Evolutionary conservation across 2,329 filamentous ascomycete genomes (phyloP).

Genomic region (Escovopsis sp.): DNA sequence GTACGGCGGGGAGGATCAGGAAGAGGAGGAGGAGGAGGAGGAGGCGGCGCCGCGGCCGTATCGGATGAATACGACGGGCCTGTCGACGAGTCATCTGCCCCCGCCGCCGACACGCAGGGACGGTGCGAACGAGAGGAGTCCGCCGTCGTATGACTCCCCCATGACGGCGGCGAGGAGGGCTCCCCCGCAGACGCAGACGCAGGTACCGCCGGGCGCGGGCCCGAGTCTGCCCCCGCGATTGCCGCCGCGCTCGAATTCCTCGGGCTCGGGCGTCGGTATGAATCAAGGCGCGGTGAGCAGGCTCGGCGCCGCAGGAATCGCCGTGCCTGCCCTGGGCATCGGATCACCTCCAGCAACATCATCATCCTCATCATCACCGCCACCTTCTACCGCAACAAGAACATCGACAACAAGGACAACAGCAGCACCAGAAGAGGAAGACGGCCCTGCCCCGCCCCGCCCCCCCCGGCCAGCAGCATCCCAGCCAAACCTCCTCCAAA

Average conservation of each 20-base stretch:
- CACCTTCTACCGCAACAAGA: no score
- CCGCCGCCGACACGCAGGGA: conserved; percentile 48
- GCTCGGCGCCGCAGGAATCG: conserved; percentile 59
- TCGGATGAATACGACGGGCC: conserved; percentile 52
- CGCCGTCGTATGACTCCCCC: conserved; percentile 17
- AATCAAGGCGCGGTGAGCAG: conserved; percentile 46
- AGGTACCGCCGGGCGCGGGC: conserved; percentile 2
- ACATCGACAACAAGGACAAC: no score
- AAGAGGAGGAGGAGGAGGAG: conserved; percentile 12
- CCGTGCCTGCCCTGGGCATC: conserved; percentile 65
- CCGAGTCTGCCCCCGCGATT: conserved; percentile 59
- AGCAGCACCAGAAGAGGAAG: no score
- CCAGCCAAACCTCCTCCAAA: conserved; percentile 52
- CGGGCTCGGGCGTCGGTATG: conserved; percentile 11
- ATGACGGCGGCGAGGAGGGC: conserved; percentile 10
- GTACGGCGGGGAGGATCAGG: neutral
- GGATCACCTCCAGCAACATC: no score
- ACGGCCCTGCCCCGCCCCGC: conserved; percentile 10
- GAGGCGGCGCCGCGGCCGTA: conserved; percentile 46
- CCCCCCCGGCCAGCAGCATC: conserved; percentile 13
- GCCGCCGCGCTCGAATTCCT: conserved; percentile 26
- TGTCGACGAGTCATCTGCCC: conserved; percentile 53
- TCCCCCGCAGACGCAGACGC: conserved; percentile 1
- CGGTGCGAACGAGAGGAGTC: conserved; percentile 19
- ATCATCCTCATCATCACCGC: no score